phyloP scores from a whole-genome alignment of 164 flowering plant genomes.

The Brasenia schreberi region DNA sequence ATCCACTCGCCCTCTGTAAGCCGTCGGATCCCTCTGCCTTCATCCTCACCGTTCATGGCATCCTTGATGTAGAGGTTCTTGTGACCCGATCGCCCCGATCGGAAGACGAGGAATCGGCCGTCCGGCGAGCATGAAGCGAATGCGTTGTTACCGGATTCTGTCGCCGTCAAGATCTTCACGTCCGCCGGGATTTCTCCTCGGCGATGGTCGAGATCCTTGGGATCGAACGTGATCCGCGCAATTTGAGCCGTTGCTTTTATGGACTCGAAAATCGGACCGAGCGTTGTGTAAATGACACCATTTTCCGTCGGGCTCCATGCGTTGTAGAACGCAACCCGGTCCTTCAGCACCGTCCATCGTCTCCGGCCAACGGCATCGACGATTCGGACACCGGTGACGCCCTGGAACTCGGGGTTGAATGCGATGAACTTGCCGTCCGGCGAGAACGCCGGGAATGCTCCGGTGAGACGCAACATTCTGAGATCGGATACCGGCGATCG shows the following conservation, averaged over 20 bases:
- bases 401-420: constrained; percentile 36
- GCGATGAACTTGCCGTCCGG: constrained; percentile 46
- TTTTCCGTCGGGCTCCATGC: constrained; percentile 54
- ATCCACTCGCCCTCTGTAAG: constrained; percentile 81
- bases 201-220: constrained; percentile 17
- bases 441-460: constrained; percentile 53
- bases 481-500: constrained; percentile 36
- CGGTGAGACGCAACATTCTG: constrained; percentile 44
- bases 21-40: constrained; percentile 39
- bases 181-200: constrained; percentile 25
- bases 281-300: constrained; percentile 54
- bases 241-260: constrained; percentile 50
- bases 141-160: constrained; percentile 74
- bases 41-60: constrained; percentile 56
- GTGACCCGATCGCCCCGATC: constrained; percentile 73
- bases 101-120: constrained; percentile 53
- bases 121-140: constrained; percentile 84
- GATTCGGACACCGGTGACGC: constrained; percentile 29
- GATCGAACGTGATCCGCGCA: constrained; percentile 50
- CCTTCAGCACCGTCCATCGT: constrained; percentile 43
- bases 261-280: constrained; percentile 61
- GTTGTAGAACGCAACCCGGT: constrained; percentile 37
- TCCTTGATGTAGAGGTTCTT: constrained; percentile 68
- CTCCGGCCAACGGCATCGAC: constrained; percentile 60
- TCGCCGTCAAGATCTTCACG: constrained; percentile 46